phyloP scores from a whole-genome alignment of 805 yeast genomes.

The Candida dendrica region DNA sequence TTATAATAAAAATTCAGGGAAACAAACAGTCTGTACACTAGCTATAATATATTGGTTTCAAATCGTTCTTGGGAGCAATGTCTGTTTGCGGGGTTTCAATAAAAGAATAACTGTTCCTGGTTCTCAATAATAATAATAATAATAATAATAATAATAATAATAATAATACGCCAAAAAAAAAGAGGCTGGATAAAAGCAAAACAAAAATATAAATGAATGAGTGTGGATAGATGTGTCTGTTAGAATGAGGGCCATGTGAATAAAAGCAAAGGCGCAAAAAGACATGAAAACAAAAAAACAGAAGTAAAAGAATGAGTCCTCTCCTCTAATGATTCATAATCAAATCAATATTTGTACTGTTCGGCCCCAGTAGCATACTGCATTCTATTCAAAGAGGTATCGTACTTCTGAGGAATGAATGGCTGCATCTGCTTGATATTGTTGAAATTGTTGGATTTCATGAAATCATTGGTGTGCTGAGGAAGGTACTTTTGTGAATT shows the following conservation, averaged over 20 bases:
- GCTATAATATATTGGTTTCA: background rate
- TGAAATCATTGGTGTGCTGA: background rate
- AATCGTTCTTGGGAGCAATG: background rate
- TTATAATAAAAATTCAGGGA: background rate
- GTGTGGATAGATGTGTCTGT: too few relatives aligned
- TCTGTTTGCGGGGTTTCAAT: background rate
- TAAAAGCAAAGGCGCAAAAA: too few relatives aligned
- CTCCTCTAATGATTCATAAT: too few relatives aligned
- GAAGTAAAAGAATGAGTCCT: background rate
- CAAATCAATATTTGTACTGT: too few relatives aligned
- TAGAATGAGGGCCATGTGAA: too few relatives aligned
- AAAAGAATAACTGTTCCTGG: background rate
- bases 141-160: too few relatives aligned
- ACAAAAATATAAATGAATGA: too few relatives aligned
- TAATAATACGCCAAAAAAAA: too few relatives aligned
- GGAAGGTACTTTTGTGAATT: background rate
- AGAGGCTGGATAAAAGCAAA: too few relatives aligned
- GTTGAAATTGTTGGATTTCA: background rate
- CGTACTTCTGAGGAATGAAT: background rate
- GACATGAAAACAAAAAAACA: background rate
- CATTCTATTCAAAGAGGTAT: background rate
- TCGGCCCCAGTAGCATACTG: background rate
- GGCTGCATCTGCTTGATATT: background rate
- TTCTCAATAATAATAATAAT: too few relatives aligned
- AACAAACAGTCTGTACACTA: background rate